Conservation (phyloP, 768 basidiomycete genomes). For the Boletellus ananiceps region DNA sequence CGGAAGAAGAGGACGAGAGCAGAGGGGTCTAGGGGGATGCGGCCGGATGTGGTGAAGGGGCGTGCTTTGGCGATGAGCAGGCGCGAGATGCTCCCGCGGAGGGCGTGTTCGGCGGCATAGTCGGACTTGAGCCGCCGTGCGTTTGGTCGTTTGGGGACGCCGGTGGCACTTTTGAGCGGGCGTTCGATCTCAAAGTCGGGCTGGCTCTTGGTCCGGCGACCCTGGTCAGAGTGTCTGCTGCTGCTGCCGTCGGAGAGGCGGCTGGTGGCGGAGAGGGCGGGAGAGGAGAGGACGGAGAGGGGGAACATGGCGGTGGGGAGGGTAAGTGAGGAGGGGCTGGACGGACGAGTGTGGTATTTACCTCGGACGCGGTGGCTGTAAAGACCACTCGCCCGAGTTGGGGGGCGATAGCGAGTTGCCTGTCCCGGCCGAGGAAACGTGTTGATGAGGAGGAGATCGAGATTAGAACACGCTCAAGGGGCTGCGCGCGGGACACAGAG, state of each 20-base stretch:
- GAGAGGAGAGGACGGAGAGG: conserved; percentile 29
- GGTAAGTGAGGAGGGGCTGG: conserved; percentile 8
- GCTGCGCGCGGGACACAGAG: not conserved
- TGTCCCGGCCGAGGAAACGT: conserved; percentile 32
- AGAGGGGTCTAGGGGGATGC: conserved; percentile 65
- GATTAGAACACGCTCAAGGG: conserved; percentile 22
- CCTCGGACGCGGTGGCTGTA: conserved; percentile 32
- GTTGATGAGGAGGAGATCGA: conserved; percentile 34
- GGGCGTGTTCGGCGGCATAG: conserved; percentile 49
- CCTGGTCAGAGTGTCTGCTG: conserved; percentile 30
- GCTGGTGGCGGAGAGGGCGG: conserved; percentile 31
- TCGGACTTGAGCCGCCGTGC: conserved; percentile 36
- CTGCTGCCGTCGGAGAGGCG: conserved; percentile 38
- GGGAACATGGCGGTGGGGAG: conserved; percentile 23
- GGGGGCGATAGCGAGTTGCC: conserved; percentile 29
- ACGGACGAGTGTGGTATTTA: conserved; percentile 24
- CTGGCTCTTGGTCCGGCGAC: conserved; percentile 39
- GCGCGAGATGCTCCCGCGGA: conserved; percentile 50
- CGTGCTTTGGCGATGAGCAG: conserved; percentile 56
- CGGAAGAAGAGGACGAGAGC: conserved; percentile 73
- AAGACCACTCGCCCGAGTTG: conserved; percentile 29
- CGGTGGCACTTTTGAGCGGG: conserved; percentile 34
- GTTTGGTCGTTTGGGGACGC: conserved; percentile 29
- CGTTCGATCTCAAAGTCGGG: conserved; percentile 68
- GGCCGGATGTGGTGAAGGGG: conserved; percentile 62